Base-by-base conservation (phyloP, 75 land plant species). In the Sequoia sempervirens region DNA sequence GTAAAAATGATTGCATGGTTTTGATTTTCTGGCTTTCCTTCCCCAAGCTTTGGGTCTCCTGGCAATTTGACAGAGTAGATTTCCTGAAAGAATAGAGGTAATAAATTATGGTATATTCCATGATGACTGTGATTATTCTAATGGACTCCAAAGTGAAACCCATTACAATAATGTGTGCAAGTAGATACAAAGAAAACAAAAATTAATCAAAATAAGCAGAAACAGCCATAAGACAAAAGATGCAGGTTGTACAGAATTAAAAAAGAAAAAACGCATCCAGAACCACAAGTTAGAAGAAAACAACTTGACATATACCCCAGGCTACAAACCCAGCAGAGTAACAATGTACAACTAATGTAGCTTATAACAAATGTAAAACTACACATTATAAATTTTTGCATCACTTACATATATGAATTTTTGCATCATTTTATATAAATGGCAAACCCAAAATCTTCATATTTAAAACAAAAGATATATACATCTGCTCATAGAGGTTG, bases 21-120 rank as follows among this genome's bases (percentile, higher is more conserved):
- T 85, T 95, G 97, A 76, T 95, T 95, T 83, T 94, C 96, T 47
- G 97, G 97, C 82, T 95, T 94, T 75, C 97, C 97, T 86, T 95
- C 96, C 69, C 97, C 97, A 78, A 95, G 87, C 84, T 87, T 91
- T 50, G 94, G 92, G 78, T 92, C 81, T 79, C 96, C 97, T 18
- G 97, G 97, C 64, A 95, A 87, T 82, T 94, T 95, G 61, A 95
- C 94, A 36, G 93, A 89, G 82, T 94, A 95, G 32, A 95, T 94
- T 83, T 94, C 96, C 96, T 95, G 89, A 81, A 80, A 47, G n/a
- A 76, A 38, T 38, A 11, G 7, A 38, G 18, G 18, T 40, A 69
- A 28, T 8, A 82, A 30, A 85, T 18, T 11, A 53, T 82, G 40
- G 43, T 4, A 38, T 23, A 26, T 23, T 26, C 8, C 46, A 79